Percentiles rank a stretch among this genome's conserved stretches.
phyloP scores from a whole-genome alignment of 768 basidiomycete species.

The Podaxis sp. region DNA sequence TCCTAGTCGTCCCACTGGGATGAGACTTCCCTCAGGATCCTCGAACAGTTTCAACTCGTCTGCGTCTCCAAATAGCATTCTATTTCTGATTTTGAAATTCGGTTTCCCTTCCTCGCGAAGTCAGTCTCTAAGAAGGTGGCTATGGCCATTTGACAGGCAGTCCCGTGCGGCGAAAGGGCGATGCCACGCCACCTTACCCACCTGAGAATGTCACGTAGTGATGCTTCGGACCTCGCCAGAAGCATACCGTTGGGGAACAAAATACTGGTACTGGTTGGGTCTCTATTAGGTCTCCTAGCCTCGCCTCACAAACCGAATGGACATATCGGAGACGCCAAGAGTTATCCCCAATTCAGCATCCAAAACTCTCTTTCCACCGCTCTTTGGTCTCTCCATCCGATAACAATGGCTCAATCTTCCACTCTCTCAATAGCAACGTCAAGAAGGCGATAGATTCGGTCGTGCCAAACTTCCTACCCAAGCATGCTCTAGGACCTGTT shows the following conservation, averaged over 20 bases:
- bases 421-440: slow-evolving; percentile 49
- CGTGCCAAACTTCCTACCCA: slow-evolving; percentile 55
- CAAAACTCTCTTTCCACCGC: slow-evolving; percentile 36
- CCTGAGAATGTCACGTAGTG: not conserved
- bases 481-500: slow-evolving; percentile 49
- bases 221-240: not conserved
- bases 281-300: not conserved
- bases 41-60: no score
- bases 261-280: not conserved
- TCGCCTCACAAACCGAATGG: slow-evolving; percentile 31
- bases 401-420: slow-evolving; percentile 47
- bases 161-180: not conserved
- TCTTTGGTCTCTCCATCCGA: slow-evolving; percentile 35
- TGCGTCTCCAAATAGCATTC: not conserved
- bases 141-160: not conserved
- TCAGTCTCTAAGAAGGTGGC: not conserved
- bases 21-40: no score
- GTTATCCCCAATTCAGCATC: slow-evolving; percentile 35
- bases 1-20: no score
- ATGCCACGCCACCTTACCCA: not conserved
- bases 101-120: not conserved
- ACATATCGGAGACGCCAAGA: slow-evolving; percentile 31
- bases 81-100: slow-evolving; percentile 1
- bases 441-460: slow-evolving; percentile 54
- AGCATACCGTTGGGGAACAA: not conserved